phyloP scores from a whole-genome alignment of 148 eudicot species.

The Spergularia bocconei region DNA sequence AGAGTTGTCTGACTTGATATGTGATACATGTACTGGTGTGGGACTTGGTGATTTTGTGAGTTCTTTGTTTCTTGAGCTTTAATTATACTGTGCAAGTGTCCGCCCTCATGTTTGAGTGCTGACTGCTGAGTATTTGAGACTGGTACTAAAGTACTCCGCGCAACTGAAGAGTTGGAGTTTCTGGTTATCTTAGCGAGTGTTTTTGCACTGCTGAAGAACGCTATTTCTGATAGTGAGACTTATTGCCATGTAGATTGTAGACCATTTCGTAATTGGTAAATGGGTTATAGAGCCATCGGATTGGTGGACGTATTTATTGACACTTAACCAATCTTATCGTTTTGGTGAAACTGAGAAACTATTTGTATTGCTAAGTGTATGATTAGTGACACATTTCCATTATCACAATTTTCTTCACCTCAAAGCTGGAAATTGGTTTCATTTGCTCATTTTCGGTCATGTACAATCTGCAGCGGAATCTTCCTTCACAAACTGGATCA shows the following conservation, averaged over 20 bases:
- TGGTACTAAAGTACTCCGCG: background rate
- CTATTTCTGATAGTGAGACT: background rate
- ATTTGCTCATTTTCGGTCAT: slow-evolving; percentile 12
- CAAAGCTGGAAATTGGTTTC: background rate
- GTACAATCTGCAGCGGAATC: slow-evolving; percentile 60
- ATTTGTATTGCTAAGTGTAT: background rate
- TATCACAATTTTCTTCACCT: background rate
- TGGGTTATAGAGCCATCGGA: background rate
- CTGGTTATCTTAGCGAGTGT: background rate
- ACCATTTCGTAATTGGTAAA: background rate
- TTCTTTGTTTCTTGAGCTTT: background rate
- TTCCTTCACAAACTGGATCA: slow-evolving; percentile 69
- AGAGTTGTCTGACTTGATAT: too few species aligned
- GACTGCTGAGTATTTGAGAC: background rate
- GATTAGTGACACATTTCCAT: background rate
- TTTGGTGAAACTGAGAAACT: background rate
- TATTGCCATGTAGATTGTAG: background rate
- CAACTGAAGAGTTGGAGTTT: background rate
- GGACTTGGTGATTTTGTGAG: too few species aligned
- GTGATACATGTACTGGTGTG: too few species aligned
- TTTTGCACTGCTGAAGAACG: too few species aligned
- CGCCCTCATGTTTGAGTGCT: background rate
- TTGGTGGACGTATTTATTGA: background rate
- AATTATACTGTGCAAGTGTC: background rate
- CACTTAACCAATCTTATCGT: background rate